phyloP scores from a whole-genome alignment of 371 early-diverging fungal genomes.

The Mortierella sp. region DNA sequence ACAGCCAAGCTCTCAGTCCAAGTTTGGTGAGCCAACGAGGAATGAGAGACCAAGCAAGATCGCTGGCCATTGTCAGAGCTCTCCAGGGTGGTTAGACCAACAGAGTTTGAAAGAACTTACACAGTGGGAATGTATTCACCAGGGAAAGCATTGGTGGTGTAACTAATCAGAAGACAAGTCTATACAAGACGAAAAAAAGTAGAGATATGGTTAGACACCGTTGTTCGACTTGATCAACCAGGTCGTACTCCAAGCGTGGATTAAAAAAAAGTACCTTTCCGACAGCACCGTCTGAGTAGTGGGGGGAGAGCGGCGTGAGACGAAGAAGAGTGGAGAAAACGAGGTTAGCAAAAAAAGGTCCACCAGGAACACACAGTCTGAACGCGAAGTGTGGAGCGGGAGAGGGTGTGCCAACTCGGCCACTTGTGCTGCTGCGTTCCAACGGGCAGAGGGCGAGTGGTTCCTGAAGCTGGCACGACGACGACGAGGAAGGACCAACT shows the following conservation, averaged over 20 bases:
- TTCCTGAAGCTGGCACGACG: neutral
- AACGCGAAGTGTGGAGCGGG: no score
- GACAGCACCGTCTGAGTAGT: slow-evolving; percentile 51
- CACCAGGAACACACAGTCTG: neutral
- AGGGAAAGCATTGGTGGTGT: slow-evolving; percentile 97
- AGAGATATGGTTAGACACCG: slow-evolving; percentile 53
- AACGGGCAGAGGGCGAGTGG: neutral
- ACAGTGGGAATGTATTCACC: slow-evolving; percentile 98
- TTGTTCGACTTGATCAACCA: neutral
- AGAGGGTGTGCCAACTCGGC: no score
- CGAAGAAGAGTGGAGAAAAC: neutral
- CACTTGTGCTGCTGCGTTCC: no score
- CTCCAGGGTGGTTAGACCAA: no score
- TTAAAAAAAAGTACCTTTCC: slow-evolving; percentile 49
- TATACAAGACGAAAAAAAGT: slow-evolving; percentile 69
- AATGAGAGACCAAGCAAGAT: no score
- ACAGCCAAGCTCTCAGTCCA: no score
- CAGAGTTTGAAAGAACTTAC: slow-evolving; percentile 62
- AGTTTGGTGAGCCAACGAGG: no score
- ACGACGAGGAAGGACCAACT: neutral
- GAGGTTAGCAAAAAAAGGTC: neutral
- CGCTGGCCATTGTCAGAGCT: no score
- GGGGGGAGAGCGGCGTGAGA: neutral
- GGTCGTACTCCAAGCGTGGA: no score
- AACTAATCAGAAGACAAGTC: slow-evolving; percentile 95